phyloP scores from a whole-genome alignment of 129 eudicot genomes.

The Flaveria robusta region DNA sequence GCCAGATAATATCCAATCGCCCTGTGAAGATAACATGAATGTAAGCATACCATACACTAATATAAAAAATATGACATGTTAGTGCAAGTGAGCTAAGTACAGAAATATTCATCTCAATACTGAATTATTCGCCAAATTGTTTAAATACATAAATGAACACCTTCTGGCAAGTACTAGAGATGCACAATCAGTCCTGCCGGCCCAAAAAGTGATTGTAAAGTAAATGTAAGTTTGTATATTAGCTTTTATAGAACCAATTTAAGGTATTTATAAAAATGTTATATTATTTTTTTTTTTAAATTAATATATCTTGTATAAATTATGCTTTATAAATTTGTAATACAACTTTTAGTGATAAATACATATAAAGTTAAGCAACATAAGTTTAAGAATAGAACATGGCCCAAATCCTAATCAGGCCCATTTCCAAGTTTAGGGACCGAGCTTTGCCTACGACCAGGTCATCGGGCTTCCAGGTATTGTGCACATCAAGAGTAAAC shows the following conservation, averaged over 20 bases:
- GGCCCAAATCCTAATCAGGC: slow-evolving; percentile 1
- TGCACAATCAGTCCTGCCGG: not conserved
- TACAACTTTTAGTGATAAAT: not conserved
- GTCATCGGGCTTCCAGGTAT: not conserved
- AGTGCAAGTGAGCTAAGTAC: not conserved
- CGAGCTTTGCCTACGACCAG: not conserved
- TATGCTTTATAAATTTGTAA: not conserved
- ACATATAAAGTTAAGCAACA: not conserved
- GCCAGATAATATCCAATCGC: slow-evolving; percentile 85
- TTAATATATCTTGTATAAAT: not conserved
- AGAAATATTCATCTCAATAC: not conserved
- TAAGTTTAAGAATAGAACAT: not conserved
- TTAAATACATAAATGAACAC: not conserved
- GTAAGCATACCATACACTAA: not conserved
- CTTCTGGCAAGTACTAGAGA: not conserved
- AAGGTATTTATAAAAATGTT: not conserved
- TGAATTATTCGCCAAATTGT: not conserved
- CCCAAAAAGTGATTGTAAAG: slow-evolving; percentile 4
- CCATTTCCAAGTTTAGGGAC: not conserved
- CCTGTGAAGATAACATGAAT: slow-evolving; percentile 54
- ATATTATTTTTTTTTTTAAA: not conserved
- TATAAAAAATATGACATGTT: not conserved
- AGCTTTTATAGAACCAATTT: not conserved
- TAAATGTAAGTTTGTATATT: not conserved
- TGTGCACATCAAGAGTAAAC: not conserved